Percentiles rank a stretch among this genome's conserved stretches.
These are phyloP conservation scores for Ophiostoma himal-ulmi DNA, from an alignment of 2,329 filamentous ascomycete species.

Conservation along the genomic window DNA sequence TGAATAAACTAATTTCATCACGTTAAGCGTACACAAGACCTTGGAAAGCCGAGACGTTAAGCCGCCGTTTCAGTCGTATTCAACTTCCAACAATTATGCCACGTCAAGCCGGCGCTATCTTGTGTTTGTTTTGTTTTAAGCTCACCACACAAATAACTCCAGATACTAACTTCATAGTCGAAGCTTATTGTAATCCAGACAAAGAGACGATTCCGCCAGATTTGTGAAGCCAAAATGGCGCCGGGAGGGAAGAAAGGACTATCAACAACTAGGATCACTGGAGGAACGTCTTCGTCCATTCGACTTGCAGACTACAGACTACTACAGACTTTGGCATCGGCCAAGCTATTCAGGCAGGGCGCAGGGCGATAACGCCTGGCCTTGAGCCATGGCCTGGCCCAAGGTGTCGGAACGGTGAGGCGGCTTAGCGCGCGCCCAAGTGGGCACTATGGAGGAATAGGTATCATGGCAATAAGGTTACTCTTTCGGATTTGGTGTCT, in stretches of 20 bases:
- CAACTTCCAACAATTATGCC: background rate
- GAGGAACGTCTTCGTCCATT: background rate
- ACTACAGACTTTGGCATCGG: too few relatives aligned
- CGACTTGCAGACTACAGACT: background rate
- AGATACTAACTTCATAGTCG: background rate
- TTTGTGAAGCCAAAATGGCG: conserved; percentile 9
- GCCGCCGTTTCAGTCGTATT: background rate
- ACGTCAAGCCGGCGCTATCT: too few relatives aligned
- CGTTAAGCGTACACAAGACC: background rate
- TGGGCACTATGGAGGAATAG: background rate
- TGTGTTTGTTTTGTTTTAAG: too few relatives aligned
- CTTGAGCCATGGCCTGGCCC: background rate
- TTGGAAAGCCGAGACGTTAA: background rate
- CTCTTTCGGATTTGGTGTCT: too few relatives aligned
- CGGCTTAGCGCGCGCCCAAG: background rate
- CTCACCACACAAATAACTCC: background rate
- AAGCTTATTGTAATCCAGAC: background rate
- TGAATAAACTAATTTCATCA: background rate
- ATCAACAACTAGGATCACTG: background rate
- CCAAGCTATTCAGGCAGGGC: background rate
- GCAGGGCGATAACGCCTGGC: background rate
- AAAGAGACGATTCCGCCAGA: conserved; percentile 4
- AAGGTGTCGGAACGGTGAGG: conserved; percentile 1
- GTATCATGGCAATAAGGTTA: too few relatives aligned
- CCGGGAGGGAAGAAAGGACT: background rate